phyloP scores from a whole-genome alignment of 2,329 filamentous ascomycete species.

The Trichoderma sp. region DNA sequence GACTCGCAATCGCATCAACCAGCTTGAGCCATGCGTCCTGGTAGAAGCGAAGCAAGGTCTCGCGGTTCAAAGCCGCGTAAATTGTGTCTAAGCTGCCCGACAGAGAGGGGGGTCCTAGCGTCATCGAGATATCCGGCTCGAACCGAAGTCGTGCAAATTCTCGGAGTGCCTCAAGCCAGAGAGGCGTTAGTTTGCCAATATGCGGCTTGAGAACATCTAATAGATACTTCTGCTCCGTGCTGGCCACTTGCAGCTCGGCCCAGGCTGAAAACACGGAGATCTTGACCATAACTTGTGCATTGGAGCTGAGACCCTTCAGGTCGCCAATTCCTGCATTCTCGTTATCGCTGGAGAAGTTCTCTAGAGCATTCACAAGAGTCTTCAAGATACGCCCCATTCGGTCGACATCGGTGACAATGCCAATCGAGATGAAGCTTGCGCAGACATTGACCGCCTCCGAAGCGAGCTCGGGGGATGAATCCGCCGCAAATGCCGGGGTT shows the following conservation, averaged over 20 bases:
- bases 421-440: slow-evolving; percentile 95
- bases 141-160: slow-evolving; percentile 93
- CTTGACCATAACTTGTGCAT: slow-evolving; percentile 97
- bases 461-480: slow-evolving; percentile 93
- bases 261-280: slow-evolving; percentile 96
- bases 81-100: slow-evolving; percentile 89
- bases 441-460: slow-evolving; percentile 97
- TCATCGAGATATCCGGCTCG: slow-evolving; percentile 95
- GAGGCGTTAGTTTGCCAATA: slow-evolving; percentile 82
- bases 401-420: slow-evolving; percentile 95
- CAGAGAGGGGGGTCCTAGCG: slow-evolving; percentile 75
- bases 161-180: slow-evolving; percentile 90
- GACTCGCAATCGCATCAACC: slow-evolving; percentile 93
- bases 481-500: slow-evolving; percentile 91
- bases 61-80: slow-evolving; percentile 90
- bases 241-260: slow-evolving; percentile 95
- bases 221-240: slow-evolving; percentile 86
- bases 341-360: slow-evolving; percentile 82
- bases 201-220: slow-evolving; percentile 87
- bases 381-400: slow-evolving; percentile 99
- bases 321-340: slow-evolving; percentile 90
- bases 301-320: slow-evolving; percentile 86
- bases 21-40: slow-evolving; percentile 96
- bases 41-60: slow-evolving; percentile 92
- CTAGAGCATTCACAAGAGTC: slow-evolving; percentile 83